Base-by-base conservation (phyloP, 2,329 filamentous ascomycete genomes). In the Aureobasidium sp. region DNA sequence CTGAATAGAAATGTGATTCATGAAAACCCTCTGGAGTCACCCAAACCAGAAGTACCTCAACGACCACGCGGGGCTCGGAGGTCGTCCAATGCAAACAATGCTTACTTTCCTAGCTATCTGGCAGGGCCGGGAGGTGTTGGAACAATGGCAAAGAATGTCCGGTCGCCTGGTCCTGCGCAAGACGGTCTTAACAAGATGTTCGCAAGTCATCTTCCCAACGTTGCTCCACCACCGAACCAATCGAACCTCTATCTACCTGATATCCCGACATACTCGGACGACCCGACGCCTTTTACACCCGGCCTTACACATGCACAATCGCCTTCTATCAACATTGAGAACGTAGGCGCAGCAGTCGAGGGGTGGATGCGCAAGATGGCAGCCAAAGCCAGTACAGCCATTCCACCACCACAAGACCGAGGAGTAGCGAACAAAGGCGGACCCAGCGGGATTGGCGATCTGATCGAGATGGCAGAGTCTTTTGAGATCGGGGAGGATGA, bases 321-420 rank as follows among this genome's bases (percentile, higher is more conserved):
- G 58, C 64, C 45, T 67, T 70, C 73, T 25, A 64, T 80, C 27
- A 76, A 79, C 8, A 77, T 97, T 3, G 91, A 96, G 69, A 89
- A 92, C 65, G 87, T 96, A 10, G 91, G 92, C 1, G 88, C 90
- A 6, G 88, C 89, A 2, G 86, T 97, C 34, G 94, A 97, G 75
- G 88, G 87, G 1, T 99, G 94, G 91, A 79, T 97, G 63, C 82
- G 92, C 63, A 90, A 91, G 65, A 86, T 96, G 41, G 90, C 91
- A 63, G 79, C 82, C 6, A 87, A 86, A 69, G 80, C 83, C 5
- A 75, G 71, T 42, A 73, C 59, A 10, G 66, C 64, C 9, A 63
- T 66, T 58, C 63, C 66, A 34, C 58, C 65, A 6, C 42, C 30
- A 29, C 65, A 65, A 34, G 61, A 61, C 21, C 66, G 71, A 68